Conservation (phyloP, 2,329 filamentous ascomycete species). For the Lasiodiplodia hormozganensis region DNA sequence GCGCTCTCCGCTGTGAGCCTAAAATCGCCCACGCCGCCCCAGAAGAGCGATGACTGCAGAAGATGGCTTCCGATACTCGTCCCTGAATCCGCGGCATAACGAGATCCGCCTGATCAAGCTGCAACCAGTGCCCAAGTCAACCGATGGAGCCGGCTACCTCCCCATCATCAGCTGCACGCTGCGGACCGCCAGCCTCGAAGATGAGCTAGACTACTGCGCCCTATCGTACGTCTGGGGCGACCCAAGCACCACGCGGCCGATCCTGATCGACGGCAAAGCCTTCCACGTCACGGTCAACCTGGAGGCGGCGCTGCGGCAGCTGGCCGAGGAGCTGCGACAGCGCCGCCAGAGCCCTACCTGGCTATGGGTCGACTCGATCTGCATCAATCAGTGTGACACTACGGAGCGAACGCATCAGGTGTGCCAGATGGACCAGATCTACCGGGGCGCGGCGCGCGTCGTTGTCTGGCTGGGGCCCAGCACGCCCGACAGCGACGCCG, state of each 20-base stretch:
- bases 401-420: constrained; percentile 30
- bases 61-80: constrained; percentile 8
- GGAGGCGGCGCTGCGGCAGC: constrained; percentile 25
- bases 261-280: constrained; percentile 27
- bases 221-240: constrained; percentile 34
- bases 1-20: not conserved
- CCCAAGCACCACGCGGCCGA: constrained; percentile 20
- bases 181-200: constrained; percentile 22
- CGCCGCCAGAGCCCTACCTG: not conserved
- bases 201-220: constrained; percentile 27
- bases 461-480: constrained; percentile 33
- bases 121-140: constrained; percentile 16
- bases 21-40: not conserved
- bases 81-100: constrained; percentile 9
- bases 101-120: constrained; percentile 31
- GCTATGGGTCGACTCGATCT: constrained; percentile 33
- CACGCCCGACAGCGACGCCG: constrained; percentile 29
- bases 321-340: constrained; percentile 23
- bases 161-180: constrained; percentile 30
- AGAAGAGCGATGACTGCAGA: not conserved
- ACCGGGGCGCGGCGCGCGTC: constrained; percentile 21
- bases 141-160: constrained; percentile 20
- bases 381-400: constrained; percentile 31
- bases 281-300: constrained; percentile 31
- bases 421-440: constrained; percentile 30